Conservation (phyloP, 176 grass and related monocot genomes). For the Oryza officinalis region DNA sequence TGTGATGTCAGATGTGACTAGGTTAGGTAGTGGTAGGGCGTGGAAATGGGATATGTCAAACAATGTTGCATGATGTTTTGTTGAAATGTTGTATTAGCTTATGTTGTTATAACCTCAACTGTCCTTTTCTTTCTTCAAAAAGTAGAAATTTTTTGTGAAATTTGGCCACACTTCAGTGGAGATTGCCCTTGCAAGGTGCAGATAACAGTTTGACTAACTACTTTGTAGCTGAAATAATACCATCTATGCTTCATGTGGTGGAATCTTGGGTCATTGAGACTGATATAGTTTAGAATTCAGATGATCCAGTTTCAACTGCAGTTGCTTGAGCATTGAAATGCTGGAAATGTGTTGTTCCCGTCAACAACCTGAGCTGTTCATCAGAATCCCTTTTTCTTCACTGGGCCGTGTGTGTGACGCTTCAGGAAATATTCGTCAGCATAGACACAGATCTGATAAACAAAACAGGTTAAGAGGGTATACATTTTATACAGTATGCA, state of each 20-base stretch:
- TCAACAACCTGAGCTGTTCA: background rate
- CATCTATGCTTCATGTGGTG: background rate
- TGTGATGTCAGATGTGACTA: slow-evolving; percentile 40
- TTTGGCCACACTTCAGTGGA: background rate
- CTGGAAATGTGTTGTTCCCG: too few species aligned
- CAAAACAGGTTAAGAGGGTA: background rate
- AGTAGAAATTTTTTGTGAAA: background rate
- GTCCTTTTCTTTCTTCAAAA: background rate
- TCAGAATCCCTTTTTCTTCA: background rate
- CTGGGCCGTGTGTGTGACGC: background rate
- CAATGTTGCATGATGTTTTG: slow-evolving; percentile 32
- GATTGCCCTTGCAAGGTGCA: background rate
- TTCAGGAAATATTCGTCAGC: slow-evolving; percentile 16
- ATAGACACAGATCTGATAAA: slow-evolving; percentile 32
- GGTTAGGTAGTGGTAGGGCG: slow-evolving; percentile 40
- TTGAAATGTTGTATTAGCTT: slow-evolving; percentile 31
- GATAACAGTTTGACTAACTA: background rate
- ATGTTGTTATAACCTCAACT: background rate
- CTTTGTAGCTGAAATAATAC: background rate
- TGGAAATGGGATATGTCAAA: slow-evolving; percentile 21
- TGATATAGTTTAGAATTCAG: background rate
- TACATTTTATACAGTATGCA: background rate
- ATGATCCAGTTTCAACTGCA: background rate
- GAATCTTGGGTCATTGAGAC: background rate
- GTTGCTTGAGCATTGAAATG: background rate